Evolutionary conservation across 2,329 filamentous ascomycete genomes (phyloP).

Genomic region (Pseudogymnoascus sp.): DNA sequence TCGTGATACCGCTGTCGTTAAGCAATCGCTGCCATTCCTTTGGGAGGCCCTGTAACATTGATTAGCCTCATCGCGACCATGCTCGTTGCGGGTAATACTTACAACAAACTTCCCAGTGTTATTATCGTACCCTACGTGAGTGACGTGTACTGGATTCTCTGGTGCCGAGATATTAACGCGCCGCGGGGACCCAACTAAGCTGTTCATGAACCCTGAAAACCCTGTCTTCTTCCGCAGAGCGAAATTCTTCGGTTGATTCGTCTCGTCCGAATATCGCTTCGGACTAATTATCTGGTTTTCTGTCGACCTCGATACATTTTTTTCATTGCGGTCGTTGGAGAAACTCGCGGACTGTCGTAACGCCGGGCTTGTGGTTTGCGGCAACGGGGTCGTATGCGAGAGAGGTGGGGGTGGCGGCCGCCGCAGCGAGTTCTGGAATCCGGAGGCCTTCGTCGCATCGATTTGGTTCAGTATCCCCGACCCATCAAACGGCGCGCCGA

Average conservation of each 20-base stretch:
- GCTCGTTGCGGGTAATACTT: slow-evolving; percentile 14
- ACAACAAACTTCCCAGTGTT: slow-evolving; percentile 94
- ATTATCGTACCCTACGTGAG: slow-evolving; percentile 95
- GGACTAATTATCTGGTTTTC: slow-evolving; percentile 44
- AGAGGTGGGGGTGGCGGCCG: slow-evolving; percentile 37
- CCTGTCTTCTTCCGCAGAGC: slow-evolving; percentile 73
- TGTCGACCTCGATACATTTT: slow-evolving; percentile 33
- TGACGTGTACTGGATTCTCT: slow-evolving; percentile 95
- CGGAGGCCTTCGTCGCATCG: slow-evolving; percentile 34
- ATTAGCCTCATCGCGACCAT: background rate
- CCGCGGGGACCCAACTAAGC: slow-evolving; percentile 72
- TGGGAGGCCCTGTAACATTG: slow-evolving; percentile 64
- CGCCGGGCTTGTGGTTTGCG: slow-evolving; percentile 44
- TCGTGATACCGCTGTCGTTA: slow-evolving; percentile 90
- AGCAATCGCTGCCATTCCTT: slow-evolving; percentile 97
- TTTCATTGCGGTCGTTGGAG: slow-evolving; percentile 42
- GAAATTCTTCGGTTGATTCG: slow-evolving; percentile 50
- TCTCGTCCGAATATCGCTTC: slow-evolving; percentile 76
- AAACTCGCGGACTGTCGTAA: slow-evolving; percentile 61
- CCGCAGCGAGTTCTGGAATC: slow-evolving; percentile 28
- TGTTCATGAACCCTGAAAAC: slow-evolving; percentile 81
- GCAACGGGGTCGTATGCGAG: slow-evolving; percentile 46
- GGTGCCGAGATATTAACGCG: slow-evolving; percentile 94
- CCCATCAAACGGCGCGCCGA: slow-evolving; percentile 59
- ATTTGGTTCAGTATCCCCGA: slow-evolving; percentile 52